Evolutionary conservation across 805 yeast species (phyloP).

Genomic region (Teunomyces gatunensis): DNA sequence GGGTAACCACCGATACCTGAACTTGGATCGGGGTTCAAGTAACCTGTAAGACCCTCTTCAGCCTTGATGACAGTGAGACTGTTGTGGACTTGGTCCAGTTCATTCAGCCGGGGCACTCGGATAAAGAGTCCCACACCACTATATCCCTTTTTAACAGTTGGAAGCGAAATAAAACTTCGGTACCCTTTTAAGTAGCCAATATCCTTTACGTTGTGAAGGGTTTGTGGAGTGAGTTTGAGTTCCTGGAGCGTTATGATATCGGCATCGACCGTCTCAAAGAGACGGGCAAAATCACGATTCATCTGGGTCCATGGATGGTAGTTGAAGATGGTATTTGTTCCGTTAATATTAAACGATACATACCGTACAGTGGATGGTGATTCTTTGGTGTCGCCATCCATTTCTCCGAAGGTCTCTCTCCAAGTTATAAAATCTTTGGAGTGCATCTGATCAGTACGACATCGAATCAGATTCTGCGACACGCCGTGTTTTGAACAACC

Average conservation of each 20-base stretch:
- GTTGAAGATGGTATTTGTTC: slow-evolving; percentile 72
- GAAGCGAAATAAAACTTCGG: slow-evolving; percentile 66
- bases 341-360: slow-evolving; percentile 81
- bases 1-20: slow-evolving; percentile 71
- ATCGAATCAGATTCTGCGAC: background rate
- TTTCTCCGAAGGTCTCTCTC: background rate
- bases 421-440: no score
- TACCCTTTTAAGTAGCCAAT: slow-evolving; percentile 57
- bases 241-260: slow-evolving; percentile 90
- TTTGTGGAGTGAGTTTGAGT: slow-evolving; percentile 51
- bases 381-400: background rate
- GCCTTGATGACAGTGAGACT: slow-evolving; percentile 62
- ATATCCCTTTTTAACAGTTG: slow-evolving; percentile 72
- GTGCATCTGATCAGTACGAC: no score
- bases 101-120: slow-evolving; percentile 46
- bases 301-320: slow-evolving; percentile 78
- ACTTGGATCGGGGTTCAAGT: background rate
- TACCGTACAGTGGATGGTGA: slow-evolving; percentile 35
- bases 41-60: slow-evolving; percentile 91
- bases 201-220: slow-evolving; percentile 31
- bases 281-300: slow-evolving; percentile 32
- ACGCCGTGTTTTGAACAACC: background rate
- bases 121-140: slow-evolving; percentile 89
- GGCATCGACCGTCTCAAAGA: slow-evolving; percentile 56
- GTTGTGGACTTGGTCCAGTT: slow-evolving; percentile 30